Evolutionary conservation across 768 basidiomycete species (phyloP), one percentile per base, ranked within the genome.

Genomic region (Coprinopsis cinerea): DNA sequence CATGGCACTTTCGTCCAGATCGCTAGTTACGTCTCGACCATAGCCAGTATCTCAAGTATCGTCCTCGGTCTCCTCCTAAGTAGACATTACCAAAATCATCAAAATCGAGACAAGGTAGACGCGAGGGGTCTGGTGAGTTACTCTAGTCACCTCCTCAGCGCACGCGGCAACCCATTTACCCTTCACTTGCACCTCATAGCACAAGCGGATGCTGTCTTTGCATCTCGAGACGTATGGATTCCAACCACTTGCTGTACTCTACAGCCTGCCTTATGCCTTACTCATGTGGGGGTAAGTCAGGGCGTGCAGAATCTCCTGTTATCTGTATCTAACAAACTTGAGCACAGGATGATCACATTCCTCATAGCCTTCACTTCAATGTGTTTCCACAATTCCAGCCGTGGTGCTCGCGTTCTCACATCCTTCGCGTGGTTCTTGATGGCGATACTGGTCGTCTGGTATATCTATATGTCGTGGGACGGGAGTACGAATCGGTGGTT

Each of bases 211-310:
- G 14, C n/a, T n/a, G n/a, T n/a, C n/a, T n/a, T n/a, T n/a, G n/a
- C n/a, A 32, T 11, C 10, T 5, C 28, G 44, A n/a, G 44, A 32
- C 18, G 28, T 4, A 27, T 4, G 76, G 80, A 1, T 61, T 79
- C 1, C 77, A 81, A 56, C 72, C 60, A 1, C 67, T 81, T 3
- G 76, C 78, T 15, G 64, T 81, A 15, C 55, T 79, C 47, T 79
- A 79, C 51, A 75, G 76, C 51, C 55, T 82, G 7, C 81, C 81
- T 0, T 76, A 78, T 48, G 75, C 77, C 1, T 62, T 81, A 18
- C 64, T 82, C 36, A 72, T 82, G 67, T 82, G 79, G 79, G 73
- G 71, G 81, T 80, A 56, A 63, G 79, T 71, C 4, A 9, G 37
- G 13, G 23, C 20, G 23, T 26, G 15, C 5, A n/a, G n/a, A n/a